Evolutionary conservation across 371 early-diverging fungal genomes (phyloP).

Genomic region (Mucor mucedo): DNA sequence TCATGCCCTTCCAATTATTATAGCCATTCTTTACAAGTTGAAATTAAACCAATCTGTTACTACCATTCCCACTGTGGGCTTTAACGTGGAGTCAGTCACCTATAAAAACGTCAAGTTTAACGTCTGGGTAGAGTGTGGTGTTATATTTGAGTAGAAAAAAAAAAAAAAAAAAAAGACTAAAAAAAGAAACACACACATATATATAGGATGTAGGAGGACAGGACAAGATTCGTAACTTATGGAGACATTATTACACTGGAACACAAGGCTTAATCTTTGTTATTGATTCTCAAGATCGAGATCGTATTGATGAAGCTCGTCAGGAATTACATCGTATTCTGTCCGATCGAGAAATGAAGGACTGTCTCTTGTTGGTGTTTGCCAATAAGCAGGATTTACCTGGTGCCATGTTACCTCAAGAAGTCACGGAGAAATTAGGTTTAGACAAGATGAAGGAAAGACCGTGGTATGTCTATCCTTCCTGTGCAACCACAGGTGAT

Average conservation of each 20-base stretch:
- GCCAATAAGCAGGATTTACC: constrained; percentile 90
- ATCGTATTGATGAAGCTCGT: constrained; percentile 85
- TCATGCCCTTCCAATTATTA: background rate
- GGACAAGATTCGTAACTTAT: constrained; percentile 87
- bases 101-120: constrained; percentile 91
- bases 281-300: constrained; percentile 81
- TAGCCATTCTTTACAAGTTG: constrained; percentile 88
- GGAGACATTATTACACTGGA: constrained; percentile 89
- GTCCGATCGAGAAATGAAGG: constrained; percentile 83
- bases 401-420: constrained; percentile 77
- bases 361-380: constrained; percentile 80
- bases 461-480: constrained; percentile 85
- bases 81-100: constrained; percentile 85
- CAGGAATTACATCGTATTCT: constrained; percentile 83
- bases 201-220: constrained; percentile 87
- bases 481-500: constrained; percentile 88
- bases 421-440: constrained; percentile 80
- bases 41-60: constrained; percentile 85
- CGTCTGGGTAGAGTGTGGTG: constrained; percentile 60
- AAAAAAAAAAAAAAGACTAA: background rate
- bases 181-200: background rate
- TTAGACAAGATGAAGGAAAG: constrained; percentile 78
- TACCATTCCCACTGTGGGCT: constrained; percentile 89
- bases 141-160: background rate
- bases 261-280: constrained; percentile 89